Evolutionary conservation across 2,329 filamentous ascomycete species (phyloP), one percentile per base, ranked within the genome.

Genomic region (Myriosclerotinia duriaeana): DNA sequence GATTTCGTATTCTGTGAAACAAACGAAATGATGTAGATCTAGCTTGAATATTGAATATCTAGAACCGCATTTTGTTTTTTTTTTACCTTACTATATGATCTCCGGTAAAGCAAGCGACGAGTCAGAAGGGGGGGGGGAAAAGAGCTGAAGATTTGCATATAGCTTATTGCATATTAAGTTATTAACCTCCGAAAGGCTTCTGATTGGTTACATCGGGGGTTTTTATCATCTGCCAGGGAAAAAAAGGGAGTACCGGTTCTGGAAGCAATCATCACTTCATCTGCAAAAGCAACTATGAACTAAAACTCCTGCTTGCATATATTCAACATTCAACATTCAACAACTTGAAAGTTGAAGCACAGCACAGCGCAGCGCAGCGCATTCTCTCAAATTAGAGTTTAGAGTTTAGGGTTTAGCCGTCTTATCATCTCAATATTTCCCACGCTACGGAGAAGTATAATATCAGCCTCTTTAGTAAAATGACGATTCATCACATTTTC

Each of bases 1-100:
- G 44, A 38, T 26, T 36, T 64, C 34, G 50, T 56, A 20, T 30
- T 26, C 34, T 42, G 44, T 65, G 53, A 52, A 42, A 65, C 53
- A 59, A 56, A 59, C 36, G 62, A 65, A 65, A 50, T 56, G 62
- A 59, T 65, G 63, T 34, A 59, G 42, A 59, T 65, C 63, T 58
- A 42, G 34, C 42, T 48, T 42, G 26, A 56, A 46, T 36, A 38
- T n/a, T 42, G 40, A 3, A n/a, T 20, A 8, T 12, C 12, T 8
- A 44, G 5, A 54, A 44, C 30, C 46, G 26, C 6, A 12, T 42
- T 17, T 26, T 42, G 17, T 56, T 26, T 26, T 50, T 26, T 50
- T 40, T 26, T 3, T 8, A 36, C 8, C 15, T 20, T 53, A 34
- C 14, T 9, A 53, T 9, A 53, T 26, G 11, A 17, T 15, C 9